These are phyloP conservation scores for Picocystis sp. DNA, from an alignment of 163 green algal species.

Conservation along the genomic window DNA sequence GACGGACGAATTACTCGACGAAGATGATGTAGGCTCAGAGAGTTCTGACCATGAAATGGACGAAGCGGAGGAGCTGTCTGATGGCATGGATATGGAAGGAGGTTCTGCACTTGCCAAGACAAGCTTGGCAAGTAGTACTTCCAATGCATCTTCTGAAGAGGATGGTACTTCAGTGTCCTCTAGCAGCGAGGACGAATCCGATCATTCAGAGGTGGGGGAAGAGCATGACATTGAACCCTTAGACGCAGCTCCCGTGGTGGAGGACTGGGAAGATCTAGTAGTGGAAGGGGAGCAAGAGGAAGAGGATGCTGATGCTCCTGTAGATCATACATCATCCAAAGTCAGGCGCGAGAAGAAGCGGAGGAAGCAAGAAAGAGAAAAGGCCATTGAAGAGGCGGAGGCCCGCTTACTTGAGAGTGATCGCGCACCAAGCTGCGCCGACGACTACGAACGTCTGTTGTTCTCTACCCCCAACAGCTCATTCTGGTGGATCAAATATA, in stretches of 20 bases:
- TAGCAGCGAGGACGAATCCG: no score
- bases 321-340: not conserved
- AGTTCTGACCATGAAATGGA: constrained; percentile 2
- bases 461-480: constrained; percentile 50
- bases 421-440: constrained; percentile 26
- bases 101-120: no score
- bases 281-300: constrained; percentile 7
- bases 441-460: constrained; percentile 66
- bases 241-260: not conserved
- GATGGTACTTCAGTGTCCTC: no score
- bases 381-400: constrained; percentile 33
- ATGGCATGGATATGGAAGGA: constrained; percentile 9
- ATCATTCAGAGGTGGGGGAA: no score
- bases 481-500: constrained; percentile 88
- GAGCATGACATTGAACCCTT: not conserved
- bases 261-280: not conserved
- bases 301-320: not conserved
- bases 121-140: no score
- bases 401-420: constrained; percentile 17
- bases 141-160: no score
- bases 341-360: constrained; percentile 13
- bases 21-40: not conserved
- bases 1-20: not conserved
- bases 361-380: constrained; percentile 35
- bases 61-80: constrained; percentile 11